Evolutionary conservation across 371 early-diverging fungal genomes (phyloP), one percentile per base, ranked within the genome.

Genomic region (Apophysomyces elegans): DNA sequence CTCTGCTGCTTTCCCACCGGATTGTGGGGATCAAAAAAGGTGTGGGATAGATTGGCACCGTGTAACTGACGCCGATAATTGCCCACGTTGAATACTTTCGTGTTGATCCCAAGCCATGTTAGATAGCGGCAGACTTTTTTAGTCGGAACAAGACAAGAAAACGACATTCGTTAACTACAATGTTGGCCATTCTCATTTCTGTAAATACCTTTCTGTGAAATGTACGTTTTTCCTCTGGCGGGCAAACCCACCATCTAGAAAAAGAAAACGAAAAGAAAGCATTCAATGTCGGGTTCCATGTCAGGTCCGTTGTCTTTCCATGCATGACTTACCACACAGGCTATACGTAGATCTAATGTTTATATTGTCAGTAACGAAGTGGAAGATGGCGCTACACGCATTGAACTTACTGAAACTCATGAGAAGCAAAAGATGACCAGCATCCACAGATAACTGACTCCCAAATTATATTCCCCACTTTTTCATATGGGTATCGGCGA

Each of bases 61-160:
- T 88, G 91, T 1, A 92, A 79, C 65, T 94, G 87, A 36, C 99
- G 88, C 14, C 98, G 91, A 83, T 97, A 98, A 73, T 95, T 91
- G 46, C 97, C 98, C 39, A 99, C 95, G 74, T 96, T 96, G 76
- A 96, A 99, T 13, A 96, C 94, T 64, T 92, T 86, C 8, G 96
- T 90, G 60, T 88, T 86, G 43, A 97, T 93, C 41, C 98, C 97
- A 37, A 99, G 81, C 99, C 99, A 99, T 47, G 89, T 88, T 61
- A 71, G 50, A 44, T 71, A 71, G 14, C 71, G 62, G 35, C 71
- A 71, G 26, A 71, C 71, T 71, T 14, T 37, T 26, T 26, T 26
- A 26, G 13, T 41, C 41, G 41, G 41, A 41, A 13, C 41, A 2
- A 41, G 13, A 41, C 41, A 41, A 41, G 11, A n/a, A 11, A 36